Percentiles rank a stretch among this genome's conserved stretches.
Conservation (phyloP, 139 green algal species). For the Deuterostichococcus epilithicus region DNA sequence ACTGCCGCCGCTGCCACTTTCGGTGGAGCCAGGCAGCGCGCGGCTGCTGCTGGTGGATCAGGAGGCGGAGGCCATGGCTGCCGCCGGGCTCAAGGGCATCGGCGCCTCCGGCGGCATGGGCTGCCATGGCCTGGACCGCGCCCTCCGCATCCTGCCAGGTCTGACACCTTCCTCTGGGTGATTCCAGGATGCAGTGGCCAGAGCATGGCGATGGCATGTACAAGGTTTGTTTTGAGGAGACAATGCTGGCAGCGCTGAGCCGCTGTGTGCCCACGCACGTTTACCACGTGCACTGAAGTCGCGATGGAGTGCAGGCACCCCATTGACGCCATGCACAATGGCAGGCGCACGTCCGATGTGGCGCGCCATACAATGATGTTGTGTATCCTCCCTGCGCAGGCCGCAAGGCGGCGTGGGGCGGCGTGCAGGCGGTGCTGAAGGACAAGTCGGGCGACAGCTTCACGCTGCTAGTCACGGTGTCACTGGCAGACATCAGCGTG, state of each 20-base stretch:
- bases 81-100: slow-evolving; percentile 36
- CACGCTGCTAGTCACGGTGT: slow-evolving; percentile 3
- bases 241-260: too few species aligned
- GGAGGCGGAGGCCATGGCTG: slow-evolving; percentile 32
- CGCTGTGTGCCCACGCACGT: too few species aligned
- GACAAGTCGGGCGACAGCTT: background rate
- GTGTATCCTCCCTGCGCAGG: too few species aligned
- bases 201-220: too few species aligned
- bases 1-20: slow-evolving; percentile 19
- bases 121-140: slow-evolving; percentile 36
- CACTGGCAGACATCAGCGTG: slow-evolving; percentile 58
- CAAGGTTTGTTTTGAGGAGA: too few species aligned
- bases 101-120: slow-evolving; percentile 46
- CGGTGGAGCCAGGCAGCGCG: background rate
- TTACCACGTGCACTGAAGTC: too few species aligned
- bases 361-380: too few species aligned
- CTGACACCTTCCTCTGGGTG: too few species aligned
- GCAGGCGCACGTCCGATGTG: too few species aligned
- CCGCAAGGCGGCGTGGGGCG: background rate
- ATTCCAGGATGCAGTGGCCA: too few species aligned
- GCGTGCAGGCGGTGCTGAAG: slow-evolving; percentile 15
- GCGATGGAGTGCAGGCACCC: too few species aligned
- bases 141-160: slow-evolving; percentile 45
- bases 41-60: slow-evolving; percentile 21
- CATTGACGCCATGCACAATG: background rate